A percentile compares a stretch with the other conserved stretches of the same genome.
Evolutionary conservation across 371 early-diverging fungal species (phyloP).

Genomic region (Edhazardia aedis): DNA sequence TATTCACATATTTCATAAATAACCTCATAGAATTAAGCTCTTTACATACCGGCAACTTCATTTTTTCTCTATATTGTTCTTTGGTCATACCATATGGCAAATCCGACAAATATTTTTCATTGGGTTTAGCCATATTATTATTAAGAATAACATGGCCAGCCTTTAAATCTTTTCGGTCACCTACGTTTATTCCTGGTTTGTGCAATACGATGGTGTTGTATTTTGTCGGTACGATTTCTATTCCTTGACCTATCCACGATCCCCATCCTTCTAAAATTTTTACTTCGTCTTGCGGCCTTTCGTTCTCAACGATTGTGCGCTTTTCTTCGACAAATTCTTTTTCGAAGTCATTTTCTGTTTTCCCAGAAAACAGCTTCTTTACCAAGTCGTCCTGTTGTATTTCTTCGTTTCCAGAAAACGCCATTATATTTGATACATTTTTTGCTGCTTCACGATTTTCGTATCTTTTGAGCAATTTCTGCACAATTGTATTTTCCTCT

Average conservation of each 20-base stretch:
- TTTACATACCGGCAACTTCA: slow-evolving; percentile 13
- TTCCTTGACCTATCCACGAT: slow-evolving; percentile 37
- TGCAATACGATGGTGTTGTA: slow-evolving; percentile 22
- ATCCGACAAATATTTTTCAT: slow-evolving; percentile 25
- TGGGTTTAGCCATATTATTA: slow-evolving; percentile 14
- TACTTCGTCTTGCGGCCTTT: slow-evolving; percentile 30
- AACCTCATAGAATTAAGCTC: slow-evolving; percentile 14
- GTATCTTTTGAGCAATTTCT: background rate
- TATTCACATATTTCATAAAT: slow-evolving; percentile 12
- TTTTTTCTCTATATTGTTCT: slow-evolving; percentile 17
- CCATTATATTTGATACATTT: slow-evolving; percentile 5
- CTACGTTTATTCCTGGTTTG: slow-evolving; percentile 29
- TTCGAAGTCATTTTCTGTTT: slow-evolving; percentile 10
- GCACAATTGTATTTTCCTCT: slow-evolving; percentile 5
- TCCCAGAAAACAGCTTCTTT: slow-evolving; percentile 16
- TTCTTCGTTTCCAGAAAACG: slow-evolving; percentile 6
- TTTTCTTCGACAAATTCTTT: slow-evolving; percentile 39
- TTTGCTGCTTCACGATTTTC: background rate
- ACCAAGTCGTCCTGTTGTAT: slow-evolving; percentile 13
- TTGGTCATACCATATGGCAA: slow-evolving; percentile 31
- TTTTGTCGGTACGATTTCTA: slow-evolving; percentile 23
- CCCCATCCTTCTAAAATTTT: slow-evolving; percentile 41
- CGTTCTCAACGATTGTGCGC: slow-evolving; percentile 11
- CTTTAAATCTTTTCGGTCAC: slow-evolving; percentile 41
- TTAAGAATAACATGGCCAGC: slow-evolving; percentile 42